Base-by-base conservation (phyloP, 2,329 filamentous ascomycete genomes). In the Fusarium sp. region DNA sequence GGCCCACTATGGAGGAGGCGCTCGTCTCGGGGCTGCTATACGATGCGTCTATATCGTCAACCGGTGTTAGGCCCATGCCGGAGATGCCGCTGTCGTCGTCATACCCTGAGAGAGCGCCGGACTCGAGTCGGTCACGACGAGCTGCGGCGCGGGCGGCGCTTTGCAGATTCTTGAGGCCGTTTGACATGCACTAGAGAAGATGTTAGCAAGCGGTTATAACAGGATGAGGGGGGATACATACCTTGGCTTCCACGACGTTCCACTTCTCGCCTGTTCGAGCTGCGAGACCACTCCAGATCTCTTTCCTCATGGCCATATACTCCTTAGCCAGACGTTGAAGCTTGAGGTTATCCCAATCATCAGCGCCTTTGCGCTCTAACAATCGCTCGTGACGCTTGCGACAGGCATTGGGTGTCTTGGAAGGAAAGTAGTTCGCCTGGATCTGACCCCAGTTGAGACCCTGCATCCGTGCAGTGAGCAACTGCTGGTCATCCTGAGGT, bases 361-460 rank as follows among this genome's bases (percentile, higher is more conserved):
- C 90, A 49, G 89, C 88, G 61, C 90, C 89, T 77, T 86, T 86
- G 71, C 90, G 89, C 81, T 95, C 92, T 85, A 95, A 90, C 71
- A 97, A 82, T 42, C 93, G 87, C 81, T 97, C 93, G 75, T 97
- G 93, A 58, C 93, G 89, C 82, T 97, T 97, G 69, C 93, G 92
- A 81, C 93, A 97, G 20, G 94, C 94, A 78, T 96, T 96, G 62
- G 91, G 83, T 11, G 88, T 89, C 83, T 97, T 97, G 78, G 81
- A 85, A 2, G 90, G 91, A 78, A 97, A 97, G 80, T 93, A 89
- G 66, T 86, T 88, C 66, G 85, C 85, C 74, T 93, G 90, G 76
- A 97, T 96, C 74, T 93, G 90, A 56, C 88, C 87, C 93, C 93
- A 97, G 80, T 94, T 95, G 78, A 94, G 86, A 25, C 92, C 92